A percentile compares a stretch with the other conserved stretches of the same genome.
These are phyloP conservation scores for Chlorencoelia australis DNA, from an alignment of 2,329 filamentous ascomycete genomes.

Conservation along the genomic window DNA sequence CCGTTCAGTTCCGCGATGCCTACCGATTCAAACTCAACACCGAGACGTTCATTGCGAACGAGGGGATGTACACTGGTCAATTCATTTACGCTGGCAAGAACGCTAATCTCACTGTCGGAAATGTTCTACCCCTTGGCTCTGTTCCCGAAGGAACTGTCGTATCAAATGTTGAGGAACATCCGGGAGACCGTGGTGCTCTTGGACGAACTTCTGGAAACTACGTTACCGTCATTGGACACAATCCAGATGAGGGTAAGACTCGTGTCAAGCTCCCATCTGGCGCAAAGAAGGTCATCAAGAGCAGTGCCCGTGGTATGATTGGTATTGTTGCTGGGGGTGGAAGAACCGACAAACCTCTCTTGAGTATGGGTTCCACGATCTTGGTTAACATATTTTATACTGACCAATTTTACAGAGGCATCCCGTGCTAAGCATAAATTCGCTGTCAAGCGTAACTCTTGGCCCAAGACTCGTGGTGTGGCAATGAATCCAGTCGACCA, in stretches of 20 bases:
- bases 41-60: slow-evolving; percentile 99
- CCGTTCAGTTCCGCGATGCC: slow-evolving; percentile 93
- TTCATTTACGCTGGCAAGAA: slow-evolving; percentile 99
- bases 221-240: slow-evolving; percentile 95
- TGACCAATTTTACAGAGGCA: slow-evolving; percentile 61
- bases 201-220: slow-evolving; percentile 99
- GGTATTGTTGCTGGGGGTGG: slow-evolving; percentile 99
- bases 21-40: slow-evolving; percentile 97
- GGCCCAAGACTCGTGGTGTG: slow-evolving; percentile 99
- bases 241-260: slow-evolving; percentile 98
- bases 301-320: slow-evolving; percentile 91
- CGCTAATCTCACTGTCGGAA: slow-evolving; percentile 91
- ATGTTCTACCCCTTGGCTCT: slow-evolving; percentile 87
- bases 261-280: slow-evolving; percentile 98
- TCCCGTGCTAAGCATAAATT: slow-evolving; percentile 99
- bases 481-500: slow-evolving; percentile 99
- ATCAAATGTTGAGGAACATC: slow-evolving; percentile 98
- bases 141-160: slow-evolving; percentile 99
- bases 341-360: slow-evolving; percentile 97
- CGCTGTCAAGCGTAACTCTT: slow-evolving; percentile 99
- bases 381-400: slow-evolving; percentile 19
- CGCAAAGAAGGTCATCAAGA: slow-evolving; percentile 98
- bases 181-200: slow-evolving; percentile 90
- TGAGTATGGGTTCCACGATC: slow-evolving; percentile 52
- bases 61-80: slow-evolving; percentile 99